Percentiles rank a stretch among this genome's conserved stretches.
These are phyloP conservation scores for Populus euphratica DNA, from an alignment of 345 rosid species.

Conservation along the genomic window DNA sequence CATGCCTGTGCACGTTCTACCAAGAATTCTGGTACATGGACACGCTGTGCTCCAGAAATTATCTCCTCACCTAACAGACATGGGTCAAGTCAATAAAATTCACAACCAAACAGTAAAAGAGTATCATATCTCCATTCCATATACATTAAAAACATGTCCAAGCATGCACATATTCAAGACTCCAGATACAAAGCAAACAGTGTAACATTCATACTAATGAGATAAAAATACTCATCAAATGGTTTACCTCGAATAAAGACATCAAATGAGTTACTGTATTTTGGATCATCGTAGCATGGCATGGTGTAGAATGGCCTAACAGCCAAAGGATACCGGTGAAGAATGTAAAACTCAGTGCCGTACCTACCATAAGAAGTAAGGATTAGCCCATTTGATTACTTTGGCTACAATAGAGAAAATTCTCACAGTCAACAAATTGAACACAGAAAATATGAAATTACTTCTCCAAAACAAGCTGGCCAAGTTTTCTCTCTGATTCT, in stretches of 20 bases:
- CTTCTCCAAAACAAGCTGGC: conserved; percentile 83
- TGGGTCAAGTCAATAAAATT: not conserved
- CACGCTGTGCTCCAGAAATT: conserved; percentile 93
- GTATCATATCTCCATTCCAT: not conserved
- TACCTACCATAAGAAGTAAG: conserved; percentile 44
- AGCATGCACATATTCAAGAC: not conserved
- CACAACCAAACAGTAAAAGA: not conserved
- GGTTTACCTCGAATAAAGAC: conserved; percentile 81
- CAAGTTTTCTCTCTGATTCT: conserved; percentile 82
- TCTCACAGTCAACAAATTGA: not conserved
- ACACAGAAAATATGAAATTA: conserved; percentile 18
- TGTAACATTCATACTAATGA: not conserved
- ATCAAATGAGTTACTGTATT: conserved; percentile 85
- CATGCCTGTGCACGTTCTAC: conserved; percentile 62
- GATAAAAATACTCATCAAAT: not conserved
- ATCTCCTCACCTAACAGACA: conserved; percentile 74
- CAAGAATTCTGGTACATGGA: conserved; percentile 71
- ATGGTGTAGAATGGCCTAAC: conserved; percentile 94
- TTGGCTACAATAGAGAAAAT: not conserved
- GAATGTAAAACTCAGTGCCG: conserved; percentile 81
- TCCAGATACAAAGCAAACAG: not conserved
- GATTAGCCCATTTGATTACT: not conserved
- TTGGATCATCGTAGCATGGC: conserved; percentile 73
- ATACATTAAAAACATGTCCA: not conserved
- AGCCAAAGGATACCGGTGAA: conserved; percentile 72